Evolutionary conservation across 2,329 filamentous ascomycete species (phyloP).

Genomic region (Cryphonectria carpinicola): DNA sequence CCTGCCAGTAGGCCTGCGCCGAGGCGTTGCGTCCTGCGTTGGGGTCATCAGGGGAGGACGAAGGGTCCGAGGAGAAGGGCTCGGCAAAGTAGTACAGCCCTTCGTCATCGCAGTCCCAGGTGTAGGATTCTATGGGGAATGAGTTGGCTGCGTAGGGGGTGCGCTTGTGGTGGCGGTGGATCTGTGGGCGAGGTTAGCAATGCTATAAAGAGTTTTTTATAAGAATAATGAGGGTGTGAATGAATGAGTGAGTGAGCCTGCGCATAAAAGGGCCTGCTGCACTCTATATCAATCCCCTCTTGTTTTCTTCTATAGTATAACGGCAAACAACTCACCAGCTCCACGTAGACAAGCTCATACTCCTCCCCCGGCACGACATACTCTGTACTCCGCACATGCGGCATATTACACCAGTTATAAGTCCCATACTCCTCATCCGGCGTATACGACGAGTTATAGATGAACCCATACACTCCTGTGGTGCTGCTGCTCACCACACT

Average conservation of each 20-base stretch:
- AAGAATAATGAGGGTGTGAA: no score
- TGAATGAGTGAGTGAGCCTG: not conserved
- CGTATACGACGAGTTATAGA: conserved; percentile 69
- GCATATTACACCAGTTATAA: conserved; percentile 90
- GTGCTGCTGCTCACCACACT: conserved; percentile 28
- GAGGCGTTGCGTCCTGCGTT: conserved; percentile 37
- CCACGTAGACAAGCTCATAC: conserved; percentile 75
- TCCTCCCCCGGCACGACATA: conserved; percentile 59
- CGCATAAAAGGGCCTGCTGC: not conserved
- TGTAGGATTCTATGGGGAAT: conserved; percentile 73
- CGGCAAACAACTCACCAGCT: conserved; percentile 58
- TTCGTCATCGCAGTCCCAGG: conserved; percentile 74
- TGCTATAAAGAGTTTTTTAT: no score
- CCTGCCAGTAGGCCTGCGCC: conserved; percentile 67
- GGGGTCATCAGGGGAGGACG: conserved; percentile 19
- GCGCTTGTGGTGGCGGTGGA: conserved; percentile 84
- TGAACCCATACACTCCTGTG: conserved; percentile 71
- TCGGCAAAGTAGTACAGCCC: conserved; percentile 72
- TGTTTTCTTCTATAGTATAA: no score
- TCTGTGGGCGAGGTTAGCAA: conserved; percentile 43
- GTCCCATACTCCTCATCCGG: conserved; percentile 60
- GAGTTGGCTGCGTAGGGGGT: conserved; percentile 79
- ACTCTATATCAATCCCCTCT: no score
- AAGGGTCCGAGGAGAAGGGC: conserved; percentile 44
- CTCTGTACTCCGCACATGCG: conserved; percentile 71